Evolutionary conservation across 192 early-diverging fungal species (phyloP), one percentile per base, ranked within the genome.

Genomic region (Glomus cerebriforme): DNA sequence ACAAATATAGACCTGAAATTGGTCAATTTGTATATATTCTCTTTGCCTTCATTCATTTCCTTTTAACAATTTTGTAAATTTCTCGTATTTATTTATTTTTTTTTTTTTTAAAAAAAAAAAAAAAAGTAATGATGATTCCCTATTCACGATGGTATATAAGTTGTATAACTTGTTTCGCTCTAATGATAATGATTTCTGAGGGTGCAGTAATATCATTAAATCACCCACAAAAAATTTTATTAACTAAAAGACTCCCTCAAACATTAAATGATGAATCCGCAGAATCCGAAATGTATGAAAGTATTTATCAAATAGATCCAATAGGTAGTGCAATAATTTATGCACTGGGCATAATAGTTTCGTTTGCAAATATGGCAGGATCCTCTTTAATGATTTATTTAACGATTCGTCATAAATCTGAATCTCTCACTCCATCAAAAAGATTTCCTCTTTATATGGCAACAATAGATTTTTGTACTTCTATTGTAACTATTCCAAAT

Each of bases 401-500:
- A 24, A 34, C 78, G 12, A 45, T 37, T 35, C 26, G 34, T 0
- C 6, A 58, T 12, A 29, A 13, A 2, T 29, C 37, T 7, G 64
- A 66, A 26, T 8, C 1, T 19, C 68, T 79, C 22, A 54, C 78
- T 5, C 39, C 78, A 37, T 37, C 78, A n/a, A 74, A 79, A 47
- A 74, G 78, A 26, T 79, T 79, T 68, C 78, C 78, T 34, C 17
- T 79, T 17, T 79, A 79, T 59, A 79, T 79, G 65, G 62, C 78
- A 19, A 17, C 73, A 35, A 29, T 79, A 17, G 78, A 79, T 49
- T 39, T 54, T 47, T n/a, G 24, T 13, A 67, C 45, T 4, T 35
- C 68, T 24, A 10, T 79, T 2, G 22, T 66, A 31, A 79, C 31
- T 59, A 32, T 79, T 29, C 39, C 54, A 54, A 75, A 79, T 60